phyloP scores from a whole-genome alignment of 352 stramenopile species.

The Thraustochytrium striatum region DNA sequence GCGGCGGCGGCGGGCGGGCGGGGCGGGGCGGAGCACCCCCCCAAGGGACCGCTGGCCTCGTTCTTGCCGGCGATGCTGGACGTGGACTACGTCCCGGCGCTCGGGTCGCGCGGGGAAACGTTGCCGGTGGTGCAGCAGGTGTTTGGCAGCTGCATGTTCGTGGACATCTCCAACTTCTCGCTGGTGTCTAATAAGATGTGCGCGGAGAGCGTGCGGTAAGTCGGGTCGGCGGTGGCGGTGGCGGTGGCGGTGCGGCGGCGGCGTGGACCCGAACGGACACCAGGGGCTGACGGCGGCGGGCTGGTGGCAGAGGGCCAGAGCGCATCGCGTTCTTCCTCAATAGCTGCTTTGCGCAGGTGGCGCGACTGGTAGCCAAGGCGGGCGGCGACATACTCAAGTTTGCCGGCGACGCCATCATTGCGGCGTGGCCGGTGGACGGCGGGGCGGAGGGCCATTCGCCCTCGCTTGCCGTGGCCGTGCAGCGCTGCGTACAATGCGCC shows the following conservation, averaged over 20 bases:
- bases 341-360: slow-evolving; percentile 53
- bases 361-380: slow-evolving; percentile 56
- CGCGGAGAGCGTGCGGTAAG: neutral
- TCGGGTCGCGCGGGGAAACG: neutral
- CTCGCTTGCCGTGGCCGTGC: neutral
- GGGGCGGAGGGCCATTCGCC: slow-evolving; percentile 63
- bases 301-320: neutral
- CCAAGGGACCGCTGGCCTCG: too few relatives aligned
- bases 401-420: slow-evolving; percentile 86
- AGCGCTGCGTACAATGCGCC: slow-evolving; percentile 77
- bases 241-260: too few relatives aligned
- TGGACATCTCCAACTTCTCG: slow-evolving; percentile 30
- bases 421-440: slow-evolving; percentile 71
- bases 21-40: too few relatives aligned
- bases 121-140: neutral
- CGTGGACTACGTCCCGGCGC: neutral
- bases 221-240: neutral
- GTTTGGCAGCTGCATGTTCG: slow-evolving; percentile 13
- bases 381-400: slow-evolving; percentile 79
- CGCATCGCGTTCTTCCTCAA: neutral
- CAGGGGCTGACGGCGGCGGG: too few relatives aligned
- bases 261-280: too few relatives aligned
- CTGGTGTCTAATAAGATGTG: neutral
- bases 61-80: too few relatives aligned
- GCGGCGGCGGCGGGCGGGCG: too few relatives aligned